These are phyloP conservation scores for Scedosporium apiospermum DNA, from an alignment of 2,329 filamentous ascomycete genomes.

Conservation along the genomic window DNA sequence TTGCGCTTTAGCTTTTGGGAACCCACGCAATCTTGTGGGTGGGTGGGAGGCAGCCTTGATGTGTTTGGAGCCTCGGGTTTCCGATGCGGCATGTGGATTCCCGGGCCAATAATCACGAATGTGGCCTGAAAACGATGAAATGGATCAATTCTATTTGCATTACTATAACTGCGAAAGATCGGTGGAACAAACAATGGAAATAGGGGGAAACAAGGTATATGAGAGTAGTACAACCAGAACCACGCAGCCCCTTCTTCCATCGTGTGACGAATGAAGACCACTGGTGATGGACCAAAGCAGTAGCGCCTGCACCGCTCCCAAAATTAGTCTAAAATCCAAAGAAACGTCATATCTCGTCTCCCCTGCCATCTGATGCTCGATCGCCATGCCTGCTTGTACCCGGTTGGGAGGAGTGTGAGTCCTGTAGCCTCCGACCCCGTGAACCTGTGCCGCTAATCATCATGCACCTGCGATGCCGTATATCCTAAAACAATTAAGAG, in stretches of 20 bases:
- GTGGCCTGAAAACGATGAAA: background rate
- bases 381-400: background rate
- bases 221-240: background rate
- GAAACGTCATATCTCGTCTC: background rate
- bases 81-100: too few relatives aligned
- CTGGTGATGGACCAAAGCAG: background rate
- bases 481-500: slow-evolving; percentile 16
- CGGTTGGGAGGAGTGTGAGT: background rate
- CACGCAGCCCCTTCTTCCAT: background rate
- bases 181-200: background rate
- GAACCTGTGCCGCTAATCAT: background rate
- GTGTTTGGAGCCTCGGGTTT: too few relatives aligned
- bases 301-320: background rate
- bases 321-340: background rate
- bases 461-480: slow-evolving; percentile 14
- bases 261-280: background rate
- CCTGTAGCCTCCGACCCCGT: background rate
- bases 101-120: background rate
- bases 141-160: background rate
- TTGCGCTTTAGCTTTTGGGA: background rate
- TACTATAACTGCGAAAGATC: background rate
- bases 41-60: background rate
- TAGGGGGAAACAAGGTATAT: background rate
- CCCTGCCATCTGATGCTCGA: background rate
- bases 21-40: background rate